Percentiles rank a stretch among this genome's conserved stretches.
Evolutionary conservation across 257 asterid genomes (phyloP).

Genomic region (Fraxinus excelsior): DNA sequence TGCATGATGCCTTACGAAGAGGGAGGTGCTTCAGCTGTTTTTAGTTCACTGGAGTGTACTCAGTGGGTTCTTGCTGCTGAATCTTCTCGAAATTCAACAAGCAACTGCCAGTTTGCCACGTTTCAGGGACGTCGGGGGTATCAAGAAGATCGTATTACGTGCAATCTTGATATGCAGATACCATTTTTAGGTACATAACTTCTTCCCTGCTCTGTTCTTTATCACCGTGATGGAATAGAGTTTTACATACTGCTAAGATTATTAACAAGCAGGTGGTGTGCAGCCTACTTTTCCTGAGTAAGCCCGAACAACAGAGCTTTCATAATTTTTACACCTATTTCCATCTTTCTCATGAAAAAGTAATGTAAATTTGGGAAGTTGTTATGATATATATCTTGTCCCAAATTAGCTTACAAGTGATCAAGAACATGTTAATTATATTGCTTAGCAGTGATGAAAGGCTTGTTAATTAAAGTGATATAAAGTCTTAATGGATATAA

Average conservation of each 20-base stretch:
- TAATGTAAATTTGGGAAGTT: neutral
- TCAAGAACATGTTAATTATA: neutral
- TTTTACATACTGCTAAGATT: neutral
- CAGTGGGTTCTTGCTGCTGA: slow-evolving; percentile 38
- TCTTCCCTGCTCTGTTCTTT: slow-evolving; percentile 10
- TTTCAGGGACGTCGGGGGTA: slow-evolving; percentile 65
- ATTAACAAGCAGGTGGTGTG: neutral
- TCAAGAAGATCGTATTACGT: slow-evolving; percentile 75
- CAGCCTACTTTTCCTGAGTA: neutral
- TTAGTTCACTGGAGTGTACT: slow-evolving; percentile 53
- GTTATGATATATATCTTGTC: neutral
- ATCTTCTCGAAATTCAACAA: slow-evolving; percentile 31
- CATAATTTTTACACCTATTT: neutral
- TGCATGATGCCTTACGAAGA: slow-evolving; percentile 68
- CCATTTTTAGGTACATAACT: slow-evolving; percentile 50
- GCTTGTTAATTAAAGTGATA: neutral
- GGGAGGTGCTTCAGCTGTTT: slow-evolving; percentile 65
- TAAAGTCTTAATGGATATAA: neutral
- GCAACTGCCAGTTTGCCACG: slow-evolving; percentile 57
- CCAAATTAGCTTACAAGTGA: neutral
- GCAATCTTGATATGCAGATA: slow-evolving; percentile 55
- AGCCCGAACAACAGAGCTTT: neutral
- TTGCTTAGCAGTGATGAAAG: neutral
- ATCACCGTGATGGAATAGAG: neutral
- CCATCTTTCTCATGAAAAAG: neutral